Evolutionary conservation across 2,329 filamentous ascomycete species (phyloP).

Genomic region (Cercospora citrullina): DNA sequence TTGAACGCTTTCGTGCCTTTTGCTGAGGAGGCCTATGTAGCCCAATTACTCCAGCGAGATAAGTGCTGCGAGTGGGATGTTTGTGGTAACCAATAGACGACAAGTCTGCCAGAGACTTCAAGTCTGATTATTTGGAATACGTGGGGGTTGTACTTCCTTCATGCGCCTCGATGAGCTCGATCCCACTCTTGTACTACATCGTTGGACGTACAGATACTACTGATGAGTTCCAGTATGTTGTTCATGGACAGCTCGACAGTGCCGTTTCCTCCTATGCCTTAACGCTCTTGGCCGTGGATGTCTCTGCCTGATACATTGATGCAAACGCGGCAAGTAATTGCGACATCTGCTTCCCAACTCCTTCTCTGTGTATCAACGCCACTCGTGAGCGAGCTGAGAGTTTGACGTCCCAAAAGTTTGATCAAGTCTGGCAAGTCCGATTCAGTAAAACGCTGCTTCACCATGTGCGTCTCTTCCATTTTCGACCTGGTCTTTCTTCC

Average conservation of each 20-base stretch:
- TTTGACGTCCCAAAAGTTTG: neutral
- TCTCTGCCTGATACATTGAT: neutral
- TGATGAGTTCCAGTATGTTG: neutral
- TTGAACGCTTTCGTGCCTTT: neutral
- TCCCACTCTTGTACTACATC: neutral
- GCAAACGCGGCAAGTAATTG: neutral
- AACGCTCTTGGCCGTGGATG: neutral
- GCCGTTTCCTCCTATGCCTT: neutral
- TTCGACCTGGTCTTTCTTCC: neutral
- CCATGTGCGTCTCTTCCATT: neutral
- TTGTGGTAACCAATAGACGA: neutral
- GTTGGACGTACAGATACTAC: neutral
- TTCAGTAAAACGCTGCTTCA: neutral
- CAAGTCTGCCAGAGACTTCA: neutral
- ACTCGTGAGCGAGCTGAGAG: neutral
- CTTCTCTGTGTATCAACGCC: neutral
- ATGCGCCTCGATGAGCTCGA: neutral
- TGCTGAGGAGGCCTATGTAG: neutral
- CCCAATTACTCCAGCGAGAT: neutral
- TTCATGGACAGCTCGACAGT: neutral
- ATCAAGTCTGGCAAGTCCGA: neutral
- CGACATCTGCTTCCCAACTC: neutral
- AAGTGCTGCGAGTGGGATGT: neutral
- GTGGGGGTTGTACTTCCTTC: no score
- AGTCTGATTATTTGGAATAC: no score